Evolutionary conservation across 208 protist genomes (phyloP).

Genomic region (Leptomonas seymouri): DNA sequence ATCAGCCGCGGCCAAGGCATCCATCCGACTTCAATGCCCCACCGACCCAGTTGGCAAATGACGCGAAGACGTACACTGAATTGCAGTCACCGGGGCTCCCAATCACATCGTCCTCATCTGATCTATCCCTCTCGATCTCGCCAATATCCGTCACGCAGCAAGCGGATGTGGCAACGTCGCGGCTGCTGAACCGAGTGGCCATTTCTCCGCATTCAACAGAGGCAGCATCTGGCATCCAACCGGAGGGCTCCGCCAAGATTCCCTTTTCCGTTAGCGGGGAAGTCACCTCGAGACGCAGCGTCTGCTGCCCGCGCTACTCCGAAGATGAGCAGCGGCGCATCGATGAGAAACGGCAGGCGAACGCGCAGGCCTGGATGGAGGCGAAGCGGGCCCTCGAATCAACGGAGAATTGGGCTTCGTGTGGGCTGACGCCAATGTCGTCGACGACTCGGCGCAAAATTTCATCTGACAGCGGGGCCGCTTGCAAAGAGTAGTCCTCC

Average conservation of each 20-base stretch:
- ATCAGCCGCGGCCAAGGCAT: neutral
- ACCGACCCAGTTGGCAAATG: neutral
- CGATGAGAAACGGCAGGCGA: constrained; percentile 42
- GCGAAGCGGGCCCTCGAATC: constrained; percentile 41
- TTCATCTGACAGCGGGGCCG: neutral
- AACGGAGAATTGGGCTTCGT: constrained; percentile 14
- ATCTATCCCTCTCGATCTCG: constrained; percentile 14
- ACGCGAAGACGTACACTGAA: neutral
- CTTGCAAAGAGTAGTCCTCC: neutral
- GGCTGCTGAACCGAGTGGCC: constrained; percentile 10
- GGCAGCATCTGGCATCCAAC: neutral
- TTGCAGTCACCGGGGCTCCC: constrained; percentile 3
- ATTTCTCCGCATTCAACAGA: constrained; percentile 1
- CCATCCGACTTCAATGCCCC: neutral
- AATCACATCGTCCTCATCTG: constrained; percentile 15
- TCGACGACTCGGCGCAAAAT: constrained; percentile 1
- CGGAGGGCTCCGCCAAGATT: neutral
- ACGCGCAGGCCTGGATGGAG: constrained; percentile 41
- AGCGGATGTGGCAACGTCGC: neutral
- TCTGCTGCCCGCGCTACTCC: constrained; percentile 39
- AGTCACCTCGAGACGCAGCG: constrained; percentile 4
- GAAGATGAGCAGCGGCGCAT: constrained; percentile 37
- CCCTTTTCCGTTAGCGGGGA: neutral
- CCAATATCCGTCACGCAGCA: constrained; percentile 4
- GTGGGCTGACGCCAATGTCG: neutral